phyloP scores from a whole-genome alignment of 2,329 filamentous ascomycete genomes.

The Plectosphaerella cucumerina region DNA sequence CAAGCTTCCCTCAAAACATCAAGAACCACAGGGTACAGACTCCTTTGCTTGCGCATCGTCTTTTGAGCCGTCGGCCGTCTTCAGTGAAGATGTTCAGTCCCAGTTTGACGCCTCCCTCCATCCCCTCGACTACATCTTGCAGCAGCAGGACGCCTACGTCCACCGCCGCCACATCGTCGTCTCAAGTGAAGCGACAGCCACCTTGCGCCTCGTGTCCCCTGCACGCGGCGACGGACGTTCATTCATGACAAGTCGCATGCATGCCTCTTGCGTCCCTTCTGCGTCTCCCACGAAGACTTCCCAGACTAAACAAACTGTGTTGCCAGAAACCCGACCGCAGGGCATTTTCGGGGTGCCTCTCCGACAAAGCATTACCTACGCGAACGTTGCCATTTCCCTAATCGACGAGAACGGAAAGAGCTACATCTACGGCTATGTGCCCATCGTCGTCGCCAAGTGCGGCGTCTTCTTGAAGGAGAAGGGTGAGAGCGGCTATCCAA shows the following conservation, averaged over 20 bases:
- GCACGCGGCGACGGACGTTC: background rate
- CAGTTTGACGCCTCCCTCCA: slow-evolving; percentile 5
- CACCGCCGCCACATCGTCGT: slow-evolving; percentile 3
- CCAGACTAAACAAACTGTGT: slow-evolving; percentile 12
- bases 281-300: slow-evolving; percentile 7
- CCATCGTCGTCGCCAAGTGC: slow-evolving; percentile 97
- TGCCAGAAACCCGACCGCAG: slow-evolving; percentile 45
- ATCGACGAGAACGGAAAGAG: slow-evolving; percentile 89
- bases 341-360: slow-evolving; percentile 95
- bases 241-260: background rate
- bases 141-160: slow-evolving; percentile 10
- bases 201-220: background rate
- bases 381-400: slow-evolving; percentile 95
- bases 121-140: slow-evolving; percentile 7
- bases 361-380: slow-evolving; percentile 91
- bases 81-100: slow-evolving; percentile 11
- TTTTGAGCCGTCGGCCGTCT: slow-evolving; percentile 5
- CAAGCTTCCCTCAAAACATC: slow-evolving; percentile 61
- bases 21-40: slow-evolving; percentile 54
- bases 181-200: slow-evolving; percentile 13
- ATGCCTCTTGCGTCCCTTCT: no score
- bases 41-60: slow-evolving; percentile 16
- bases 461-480: slow-evolving; percentile 97
- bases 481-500: slow-evolving; percentile 52
- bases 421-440: slow-evolving; percentile 98